A percentile compares a stretch with the other conserved stretches of the same genome.
Evolutionary conservation across 2,329 filamentous ascomycete genomes (phyloP).

Genomic region (Aspergillus oerlinghausenensis): DNA sequence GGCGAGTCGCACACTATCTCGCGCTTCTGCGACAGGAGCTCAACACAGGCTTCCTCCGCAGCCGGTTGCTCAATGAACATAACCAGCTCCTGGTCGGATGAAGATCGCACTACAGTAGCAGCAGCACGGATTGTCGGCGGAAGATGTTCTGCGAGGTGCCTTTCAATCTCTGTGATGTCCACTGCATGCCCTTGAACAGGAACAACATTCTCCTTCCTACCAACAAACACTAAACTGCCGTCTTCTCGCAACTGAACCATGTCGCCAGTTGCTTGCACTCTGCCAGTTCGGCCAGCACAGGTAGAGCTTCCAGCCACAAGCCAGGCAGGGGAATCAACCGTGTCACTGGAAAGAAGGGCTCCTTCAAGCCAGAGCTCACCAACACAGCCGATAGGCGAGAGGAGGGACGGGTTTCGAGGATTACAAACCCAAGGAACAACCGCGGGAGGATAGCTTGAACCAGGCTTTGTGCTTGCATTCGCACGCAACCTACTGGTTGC

Average conservation of each 20-base stretch:
- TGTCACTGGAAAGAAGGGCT: slow-evolving; percentile 22
- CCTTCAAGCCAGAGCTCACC: slow-evolving; percentile 42
- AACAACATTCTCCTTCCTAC: slow-evolving; percentile 30
- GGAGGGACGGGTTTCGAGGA: slow-evolving; percentile 26
- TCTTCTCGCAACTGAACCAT: slow-evolving; percentile 27
- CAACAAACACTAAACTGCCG: slow-evolving; percentile 27
- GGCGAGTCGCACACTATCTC: slow-evolving; percentile 17
- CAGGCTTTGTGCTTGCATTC: slow-evolving; percentile 15
- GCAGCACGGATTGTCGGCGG: slow-evolving; percentile 25
- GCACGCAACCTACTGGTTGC: slow-evolving; percentile 21
- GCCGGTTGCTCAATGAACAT: slow-evolving; percentile 32
- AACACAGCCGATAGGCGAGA: slow-evolving; percentile 40
- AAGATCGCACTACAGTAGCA: slow-evolving; percentile 21
- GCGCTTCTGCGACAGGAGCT: slow-evolving; percentile 22
- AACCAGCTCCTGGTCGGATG: slow-evolving; percentile 17
- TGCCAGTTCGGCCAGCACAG: slow-evolving; percentile 26
- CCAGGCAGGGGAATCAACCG: slow-evolving; percentile 22
- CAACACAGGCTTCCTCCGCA: slow-evolving; percentile 21
- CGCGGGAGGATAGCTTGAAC: slow-evolving; percentile 31
- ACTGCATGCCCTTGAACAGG: slow-evolving; percentile 37
- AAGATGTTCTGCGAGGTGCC: slow-evolving; percentile 33
- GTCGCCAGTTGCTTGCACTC: slow-evolving; percentile 28
- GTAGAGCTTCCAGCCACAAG: slow-evolving; percentile 29
- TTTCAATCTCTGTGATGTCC: slow-evolving; percentile 39
- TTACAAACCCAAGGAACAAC: slow-evolving; percentile 27